phyloP scores from a whole-genome alignment of 2,329 filamentous ascomycete genomes.

The Kalaharituber pfeilii region DNA sequence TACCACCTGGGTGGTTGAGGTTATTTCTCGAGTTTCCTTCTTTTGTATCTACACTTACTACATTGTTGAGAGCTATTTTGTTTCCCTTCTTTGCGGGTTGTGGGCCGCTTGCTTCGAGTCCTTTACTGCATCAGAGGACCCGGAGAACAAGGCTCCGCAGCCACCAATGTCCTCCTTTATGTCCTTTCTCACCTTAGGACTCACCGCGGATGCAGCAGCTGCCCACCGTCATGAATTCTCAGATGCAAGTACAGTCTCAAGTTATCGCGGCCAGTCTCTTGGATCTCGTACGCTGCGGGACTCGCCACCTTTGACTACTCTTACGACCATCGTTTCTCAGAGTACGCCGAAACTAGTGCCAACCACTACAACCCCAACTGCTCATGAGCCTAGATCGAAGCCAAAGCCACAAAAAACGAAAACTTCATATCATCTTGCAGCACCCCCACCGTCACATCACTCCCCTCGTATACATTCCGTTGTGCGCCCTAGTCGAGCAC shows the following conservation, averaged over 20 bases:
- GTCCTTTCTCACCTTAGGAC: constrained; percentile 17
- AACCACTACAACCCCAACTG: neutral
- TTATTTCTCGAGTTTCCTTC: neutral
- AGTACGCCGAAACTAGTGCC: neutral
- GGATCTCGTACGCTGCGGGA: neutral
- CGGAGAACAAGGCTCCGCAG: neutral
- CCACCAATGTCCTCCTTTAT: constrained; percentile 3
- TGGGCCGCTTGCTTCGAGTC: neutral
- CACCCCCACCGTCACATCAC: constrained; percentile 14
- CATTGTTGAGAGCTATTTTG: neutral
- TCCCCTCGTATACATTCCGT: constrained; percentile 5
- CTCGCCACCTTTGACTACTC: neutral
- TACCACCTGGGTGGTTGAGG: neutral
- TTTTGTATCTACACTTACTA: neutral
- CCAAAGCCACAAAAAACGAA: constrained; percentile 11
- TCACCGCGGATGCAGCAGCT: constrained; percentile 17
- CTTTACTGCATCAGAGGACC: neutral
- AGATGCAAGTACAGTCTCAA: neutral
- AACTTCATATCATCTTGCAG: constrained; percentile 14
- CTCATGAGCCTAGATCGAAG: constrained; percentile 1
- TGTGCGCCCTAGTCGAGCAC: constrained; percentile 6
- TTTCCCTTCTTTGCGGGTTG: neutral
- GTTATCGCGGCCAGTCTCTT: constrained; percentile 2
- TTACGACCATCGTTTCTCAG: neutral
- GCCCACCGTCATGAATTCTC: constrained; percentile 18